Evolutionary conservation across 805 yeast species (phyloP), one percentile per base, ranked within the genome.

Genomic region (Wickerhamomyces bovis): DNA sequence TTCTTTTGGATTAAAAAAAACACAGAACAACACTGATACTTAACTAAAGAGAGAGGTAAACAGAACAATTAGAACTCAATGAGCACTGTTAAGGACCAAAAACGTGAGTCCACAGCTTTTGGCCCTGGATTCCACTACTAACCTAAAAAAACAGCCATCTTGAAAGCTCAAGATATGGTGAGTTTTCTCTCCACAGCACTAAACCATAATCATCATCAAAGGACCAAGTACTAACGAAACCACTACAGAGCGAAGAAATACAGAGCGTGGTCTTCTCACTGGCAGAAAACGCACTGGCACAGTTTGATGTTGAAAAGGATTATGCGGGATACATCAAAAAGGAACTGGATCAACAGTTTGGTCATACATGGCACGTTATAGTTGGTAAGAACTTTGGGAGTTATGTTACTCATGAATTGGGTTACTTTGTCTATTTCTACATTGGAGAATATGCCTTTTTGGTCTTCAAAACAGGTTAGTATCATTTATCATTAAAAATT

Each of bases 311-410:
- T 15, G 80, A 78, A 47, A 78, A 78, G 53, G 92, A 85, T 45
- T 69, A 84, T 33, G 90, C 94, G 15, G 73, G 81, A 0, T 69
- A 66, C 45, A 64, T 85, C 50, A 86, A 85, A 67, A 81, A 82
- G 54, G 71, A 72, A 43, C 63, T 85, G 63, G 94, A 85, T 60
- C 72, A 74, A 41, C 63, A 71, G 41, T 77, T 72, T 49, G 92
- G 90, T 0, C 75, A 80, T 25, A 78, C 87, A 36, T 86, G 94
- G 95, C 92, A 86, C 61, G 87, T 83, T 3, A 75, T 86, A 43
- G 89, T 84, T 44, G 95, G 94, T 11, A 82, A 78, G 62, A 81
- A 81, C 55, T 86, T 85, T 64, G 92, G 94, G 4, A 77, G 85
- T 42, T 84, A 81, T 60, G 89, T 86, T 18, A 82, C 90, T 12